Evolutionary conservation across 192 early-diverging fungal species (phyloP), one percentile per base, ranked within the genome.

Genomic region (Coemansia sp.): DNA sequence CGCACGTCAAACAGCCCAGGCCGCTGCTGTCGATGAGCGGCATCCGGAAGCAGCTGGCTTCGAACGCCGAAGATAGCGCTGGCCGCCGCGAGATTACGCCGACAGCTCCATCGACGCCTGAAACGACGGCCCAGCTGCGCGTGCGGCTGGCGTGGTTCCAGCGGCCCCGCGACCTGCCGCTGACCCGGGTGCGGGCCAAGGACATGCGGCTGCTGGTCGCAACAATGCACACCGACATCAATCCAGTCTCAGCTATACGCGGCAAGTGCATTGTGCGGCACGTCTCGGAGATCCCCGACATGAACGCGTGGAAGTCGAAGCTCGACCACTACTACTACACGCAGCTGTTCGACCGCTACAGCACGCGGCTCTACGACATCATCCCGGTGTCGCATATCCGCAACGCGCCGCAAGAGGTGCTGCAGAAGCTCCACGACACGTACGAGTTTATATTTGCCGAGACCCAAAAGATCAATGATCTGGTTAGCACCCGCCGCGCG

Each of bases 331-430:
- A 93, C 71, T 94, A 92, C 62, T 96, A 89, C 70, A 72, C 85
- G 45, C 92, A 93, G 64, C 81, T 96, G 16, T 96, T 92, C 59
- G 94, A 96, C 68, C 85, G 93, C 27, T 95, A 92, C 78, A 95
- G 88, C 23, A 86, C 89, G 31, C 87, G 92, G 7, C 72, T 92
- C 10, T 95, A 92, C 70, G 94, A 96, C 59, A 91, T 94, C 11
- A 65, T 95, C 3, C 91, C 94, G 0, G 82, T 90, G 22, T 81
- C 85, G 22, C 73, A 85, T 22, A 88, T 93, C 35, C 89, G 85
- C 32, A 93, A 93, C 51, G 84, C 93, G 14, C 93, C 94, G 24
- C 75, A 76, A 4, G 82, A 92, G 43, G 84, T 94, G 14, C 69
- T 84, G 22, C 72, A 81, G 21, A 84, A 86, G 49, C 79, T 95